Percentiles rank a stretch among this genome's conserved stretches.
These are phyloP conservation scores for Prunus mongolica DNA, from an alignment of 306 rosid species.

Conservation along the genomic window DNA sequence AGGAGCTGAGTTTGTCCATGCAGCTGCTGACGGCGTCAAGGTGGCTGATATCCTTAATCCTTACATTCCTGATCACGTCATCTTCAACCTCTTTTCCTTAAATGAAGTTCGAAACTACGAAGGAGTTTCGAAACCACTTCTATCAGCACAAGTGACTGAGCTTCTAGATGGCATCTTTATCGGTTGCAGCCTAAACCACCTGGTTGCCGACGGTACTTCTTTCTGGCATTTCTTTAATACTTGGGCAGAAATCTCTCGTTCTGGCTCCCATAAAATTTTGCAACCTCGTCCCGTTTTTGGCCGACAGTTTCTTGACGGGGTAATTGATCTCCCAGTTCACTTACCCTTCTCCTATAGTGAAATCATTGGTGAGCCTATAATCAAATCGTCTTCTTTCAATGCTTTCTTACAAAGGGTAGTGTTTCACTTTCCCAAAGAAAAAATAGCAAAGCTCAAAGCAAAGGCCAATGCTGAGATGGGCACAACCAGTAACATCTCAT, in stretches of 20 bases:
- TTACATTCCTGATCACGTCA: constrained; percentile 13
- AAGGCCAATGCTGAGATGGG: constrained; percentile 7
- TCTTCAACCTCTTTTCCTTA: constrained; percentile 20
- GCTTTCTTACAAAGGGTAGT: neutral
- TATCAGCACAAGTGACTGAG: constrained; percentile 28
- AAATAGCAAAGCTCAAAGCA: neutral
- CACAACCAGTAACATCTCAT: neutral
- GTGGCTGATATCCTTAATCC: constrained; percentile 24
- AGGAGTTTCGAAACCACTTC: constrained; percentile 5
- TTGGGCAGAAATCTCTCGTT: neutral
- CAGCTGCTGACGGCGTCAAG: neutral
- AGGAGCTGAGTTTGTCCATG: constrained; percentile 8
- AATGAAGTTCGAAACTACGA: neutral
- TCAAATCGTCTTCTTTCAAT: neutral
- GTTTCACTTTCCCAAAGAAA: neutral
- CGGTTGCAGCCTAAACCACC: constrained; percentile 14
- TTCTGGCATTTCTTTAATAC: constrained; percentile 26
- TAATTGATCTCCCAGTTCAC: neutral
- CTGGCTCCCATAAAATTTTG: no score
- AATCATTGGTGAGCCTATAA: neutral
- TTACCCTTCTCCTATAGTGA: neutral
- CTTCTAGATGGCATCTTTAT: constrained; percentile 29
- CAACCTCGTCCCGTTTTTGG: neutral
- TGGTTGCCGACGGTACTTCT: constrained; percentile 12
- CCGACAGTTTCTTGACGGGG: neutral